Evolutionary conservation across 352 stramenopile species (phyloP), one percentile per base, ranked within the genome.

Genomic region (Globisporangium parvum): DNA sequence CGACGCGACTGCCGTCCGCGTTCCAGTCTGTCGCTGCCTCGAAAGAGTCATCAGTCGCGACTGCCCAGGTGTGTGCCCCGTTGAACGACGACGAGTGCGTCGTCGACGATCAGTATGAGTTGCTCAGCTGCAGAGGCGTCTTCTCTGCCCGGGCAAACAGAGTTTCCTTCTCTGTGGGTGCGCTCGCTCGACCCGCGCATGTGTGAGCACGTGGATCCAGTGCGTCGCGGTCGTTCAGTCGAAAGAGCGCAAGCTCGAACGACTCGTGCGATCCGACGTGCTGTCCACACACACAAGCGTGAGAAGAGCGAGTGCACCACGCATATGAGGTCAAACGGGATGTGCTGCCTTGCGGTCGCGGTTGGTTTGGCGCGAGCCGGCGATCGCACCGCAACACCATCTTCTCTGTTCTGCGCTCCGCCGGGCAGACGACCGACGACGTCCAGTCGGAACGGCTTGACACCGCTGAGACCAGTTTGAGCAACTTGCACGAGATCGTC

Each of bases 141-240:
- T 86, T 88, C 75, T 91, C 77, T 89, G 79, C 77, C 82, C 77
- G 78, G 77, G 80, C 80, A 89, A 77, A 85, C 84, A 93, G 84
- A 92, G 84, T 92, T 87, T 69, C 76, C 75, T 91, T 94, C 80
- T 92, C 80, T 94, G 84, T 87, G 73, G 78, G 66, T 67, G 59
- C n/a, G 39, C 18, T 18, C 39, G 18, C 39, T 21, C 3, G 14
- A 20, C 39, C 21, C 18, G 39, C 15, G 10, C 15, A 6, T 24
- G 41, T 23, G 41, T 47, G 17, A 12, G 31, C 31, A 14, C 3
- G 31, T 37, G 31, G 31, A 14, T 12, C 10, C 31, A 12, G 31
- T 14, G 31, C 8, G 31, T 37, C 31, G 31, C 31, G 2, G 8
- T 12, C 10, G 31, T 8, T 2, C 31, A 1, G 31, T 37, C 31